Evolutionary conservation across 345 rosid genomes (phyloP).

Genomic region (Triadica sebifera): DNA sequence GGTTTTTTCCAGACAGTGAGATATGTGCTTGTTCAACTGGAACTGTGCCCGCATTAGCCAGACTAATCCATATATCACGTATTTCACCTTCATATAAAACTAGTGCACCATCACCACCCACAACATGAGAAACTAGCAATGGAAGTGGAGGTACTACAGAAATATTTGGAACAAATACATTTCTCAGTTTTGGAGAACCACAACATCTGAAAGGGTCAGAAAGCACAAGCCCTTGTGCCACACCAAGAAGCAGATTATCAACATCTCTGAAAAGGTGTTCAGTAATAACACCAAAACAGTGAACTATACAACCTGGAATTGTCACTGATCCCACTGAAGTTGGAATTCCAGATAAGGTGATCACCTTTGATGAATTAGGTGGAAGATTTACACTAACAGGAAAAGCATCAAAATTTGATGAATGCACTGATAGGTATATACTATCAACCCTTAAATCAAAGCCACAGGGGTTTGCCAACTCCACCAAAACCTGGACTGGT

Average conservation of each 20-base stretch:
- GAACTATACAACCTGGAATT: conserved; percentile 90
- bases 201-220: conserved; percentile 97
- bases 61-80: conserved; percentile 72
- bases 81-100: conserved; percentile 95
- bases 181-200: conserved; percentile 84
- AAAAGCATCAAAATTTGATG: conserved; percentile 90
- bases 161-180: conserved; percentile 70
- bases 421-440: conserved; percentile 84
- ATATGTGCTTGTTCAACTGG: conserved; percentile 91
- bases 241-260: conserved; percentile 95
- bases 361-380: conserved; percentile 94
- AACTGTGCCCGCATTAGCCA: conserved; percentile 94
- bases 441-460: conserved; percentile 90
- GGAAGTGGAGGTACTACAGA: conserved; percentile 82
- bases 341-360: conserved; percentile 88
- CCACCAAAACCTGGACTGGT: conserved; percentile 95
- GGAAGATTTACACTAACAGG: conserved; percentile 88
- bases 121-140: conserved; percentile 72
- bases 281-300: conserved; percentile 93
- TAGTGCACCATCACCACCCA: conserved; percentile 91
- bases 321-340: conserved; percentile 74
- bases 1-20: conserved; percentile 91
- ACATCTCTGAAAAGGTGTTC: conserved; percentile 92
- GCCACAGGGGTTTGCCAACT: conserved; percentile 98
- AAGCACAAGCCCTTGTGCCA: conserved; percentile 97